Percentiles rank a stretch among this genome's conserved stretches.
These are phyloP conservation scores for Gossypium australe DNA, from an alignment of 345 rosid species.

Conservation along the genomic window DNA sequence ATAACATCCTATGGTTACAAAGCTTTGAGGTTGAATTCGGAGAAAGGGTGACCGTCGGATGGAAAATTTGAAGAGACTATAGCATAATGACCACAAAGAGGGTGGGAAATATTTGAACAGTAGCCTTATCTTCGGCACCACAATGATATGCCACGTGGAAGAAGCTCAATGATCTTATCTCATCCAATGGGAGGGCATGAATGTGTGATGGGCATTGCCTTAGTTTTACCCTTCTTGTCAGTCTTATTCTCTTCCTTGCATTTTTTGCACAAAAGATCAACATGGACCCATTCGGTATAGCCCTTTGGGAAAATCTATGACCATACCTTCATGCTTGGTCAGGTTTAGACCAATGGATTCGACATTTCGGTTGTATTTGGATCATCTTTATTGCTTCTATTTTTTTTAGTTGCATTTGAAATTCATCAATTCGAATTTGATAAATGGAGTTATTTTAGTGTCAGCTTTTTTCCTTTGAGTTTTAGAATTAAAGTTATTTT, in stretches of 20 bases:
- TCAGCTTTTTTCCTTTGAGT: no score
- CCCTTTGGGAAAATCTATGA: not conserved
- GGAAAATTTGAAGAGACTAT: not conserved
- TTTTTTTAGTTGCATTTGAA: no score
- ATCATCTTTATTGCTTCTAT: no score
- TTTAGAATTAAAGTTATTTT: no score
- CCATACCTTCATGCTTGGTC: not conserved
- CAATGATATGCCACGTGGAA: constrained; percentile 9
- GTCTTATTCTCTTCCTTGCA: not conserved
- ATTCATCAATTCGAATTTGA: no score
- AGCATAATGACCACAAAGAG: not conserved
- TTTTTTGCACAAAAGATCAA: not conserved
- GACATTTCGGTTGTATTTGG: not conserved
- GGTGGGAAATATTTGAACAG: not conserved
- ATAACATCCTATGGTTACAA: constrained; percentile 25
- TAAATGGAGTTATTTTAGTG: no score
- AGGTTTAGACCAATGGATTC: not conserved
- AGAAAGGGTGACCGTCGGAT: constrained; percentile 30
- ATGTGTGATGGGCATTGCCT: constrained; percentile 9
- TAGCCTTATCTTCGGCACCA: constrained; percentile 11
- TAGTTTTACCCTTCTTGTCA: not conserved
- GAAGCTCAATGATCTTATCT: constrained; percentile 8
- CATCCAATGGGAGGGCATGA: constrained; percentile 1
- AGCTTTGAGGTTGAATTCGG: constrained; percentile 8
- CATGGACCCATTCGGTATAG: not conserved